phyloP scores from a whole-genome alignment of 2,329 filamentous ascomycete genomes.

The Diplodia corticola region DNA sequence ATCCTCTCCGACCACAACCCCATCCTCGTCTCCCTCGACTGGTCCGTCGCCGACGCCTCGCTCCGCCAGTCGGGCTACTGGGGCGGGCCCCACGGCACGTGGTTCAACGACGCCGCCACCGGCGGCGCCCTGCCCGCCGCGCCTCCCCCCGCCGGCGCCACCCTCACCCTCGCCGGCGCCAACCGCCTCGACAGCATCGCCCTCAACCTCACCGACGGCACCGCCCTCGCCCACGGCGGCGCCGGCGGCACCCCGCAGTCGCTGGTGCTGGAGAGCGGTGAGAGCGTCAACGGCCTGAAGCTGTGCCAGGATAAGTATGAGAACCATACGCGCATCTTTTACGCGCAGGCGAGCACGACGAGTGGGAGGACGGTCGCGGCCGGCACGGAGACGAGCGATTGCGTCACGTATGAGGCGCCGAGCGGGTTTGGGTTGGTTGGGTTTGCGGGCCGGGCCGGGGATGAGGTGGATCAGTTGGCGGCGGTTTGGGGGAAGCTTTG shows the following conservation, averaged over 20 bases:
- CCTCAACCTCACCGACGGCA: conserved; percentile 52
- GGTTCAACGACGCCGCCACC: conserved; percentile 56
- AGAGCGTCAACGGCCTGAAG: conserved; percentile 52
- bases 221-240: conserved; percentile 55
- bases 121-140: conserved; percentile 28
- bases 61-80: conserved; percentile 50
- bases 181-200: conserved; percentile 54
- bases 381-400: conserved; percentile 52
- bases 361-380: conserved; percentile 48
- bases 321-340: conserved; percentile 55
- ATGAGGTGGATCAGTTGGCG: conserved; percentile 58
- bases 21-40: conserved; percentile 55
- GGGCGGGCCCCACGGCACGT: conserved; percentile 53
- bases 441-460: conserved; percentile 53
- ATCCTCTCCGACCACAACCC: conserved; percentile 67
- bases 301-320: conserved; percentile 55
- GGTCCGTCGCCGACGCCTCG: conserved; percentile 29
- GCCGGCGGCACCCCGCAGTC: conserved; percentile 48
- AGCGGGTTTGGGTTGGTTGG: conserved; percentile 56
- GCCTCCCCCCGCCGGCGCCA: conserved; percentile 37
- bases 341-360: conserved; percentile 56
- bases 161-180: conserved; percentile 48
- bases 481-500: conserved; percentile 30
- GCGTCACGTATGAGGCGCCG: conserved; percentile 50
- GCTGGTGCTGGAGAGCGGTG: conserved; percentile 49